phyloP scores from a whole-genome alignment of 2,329 filamentous ascomycete species.

The Lasiodiplodia sp. region DNA sequence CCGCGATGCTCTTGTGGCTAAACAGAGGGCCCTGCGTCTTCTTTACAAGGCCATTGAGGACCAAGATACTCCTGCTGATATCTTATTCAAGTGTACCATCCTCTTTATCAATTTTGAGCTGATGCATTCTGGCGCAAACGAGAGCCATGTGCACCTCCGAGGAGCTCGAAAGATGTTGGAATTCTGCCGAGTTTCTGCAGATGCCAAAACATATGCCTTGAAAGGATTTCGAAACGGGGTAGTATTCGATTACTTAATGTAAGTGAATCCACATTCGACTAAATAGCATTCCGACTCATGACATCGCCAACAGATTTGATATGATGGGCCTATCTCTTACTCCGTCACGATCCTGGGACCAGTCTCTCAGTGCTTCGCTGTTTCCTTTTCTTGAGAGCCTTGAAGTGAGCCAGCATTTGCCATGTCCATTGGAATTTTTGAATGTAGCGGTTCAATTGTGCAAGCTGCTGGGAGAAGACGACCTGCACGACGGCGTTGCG shows the following conservation, averaged over 20 bases:
- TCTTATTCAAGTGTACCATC: neutral
- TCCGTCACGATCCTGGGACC: neutral
- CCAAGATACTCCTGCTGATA: too few species aligned
- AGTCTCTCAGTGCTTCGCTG: neutral
- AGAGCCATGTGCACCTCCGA: neutral
- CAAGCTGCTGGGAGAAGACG: neutral
- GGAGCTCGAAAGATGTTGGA: neutral
- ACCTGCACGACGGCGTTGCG: neutral
- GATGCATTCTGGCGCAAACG: neutral
- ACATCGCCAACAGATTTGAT: neutral
- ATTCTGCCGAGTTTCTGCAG: neutral
- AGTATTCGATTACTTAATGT: neutral
- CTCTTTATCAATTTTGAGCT: neutral
- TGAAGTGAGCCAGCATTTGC: neutral
- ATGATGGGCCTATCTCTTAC: neutral
- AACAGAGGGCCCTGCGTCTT: too few species aligned
- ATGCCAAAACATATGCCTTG: neutral
- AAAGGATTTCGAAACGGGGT: neutral
- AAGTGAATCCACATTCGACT: neutral
- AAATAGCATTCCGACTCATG: neutral
- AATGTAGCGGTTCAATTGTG: neutral
- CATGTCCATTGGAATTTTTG: neutral
- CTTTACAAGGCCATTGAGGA: too few species aligned
- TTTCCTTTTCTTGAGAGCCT: neutral
- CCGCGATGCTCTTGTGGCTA: too few species aligned